These are phyloP conservation scores for Solanum pinnatisectum DNA, from an alignment of 257 asterid species.

Conservation along the genomic window DNA sequence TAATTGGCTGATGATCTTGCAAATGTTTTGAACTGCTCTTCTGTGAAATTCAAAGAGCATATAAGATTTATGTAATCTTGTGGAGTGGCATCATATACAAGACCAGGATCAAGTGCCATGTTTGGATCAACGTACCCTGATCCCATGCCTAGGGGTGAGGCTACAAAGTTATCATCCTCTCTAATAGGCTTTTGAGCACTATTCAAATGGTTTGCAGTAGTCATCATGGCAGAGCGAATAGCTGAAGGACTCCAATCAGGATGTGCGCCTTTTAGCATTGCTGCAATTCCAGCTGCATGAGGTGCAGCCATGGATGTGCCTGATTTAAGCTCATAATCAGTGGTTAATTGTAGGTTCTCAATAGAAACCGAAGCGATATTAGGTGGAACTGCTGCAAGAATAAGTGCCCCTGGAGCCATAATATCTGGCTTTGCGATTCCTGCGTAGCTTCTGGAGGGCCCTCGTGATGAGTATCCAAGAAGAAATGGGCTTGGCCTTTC, in stretches of 20 bases:
- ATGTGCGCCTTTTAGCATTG: constrained; percentile 4
- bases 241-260: constrained; percentile 6
- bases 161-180: not conserved
- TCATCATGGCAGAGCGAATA: constrained; percentile 15
- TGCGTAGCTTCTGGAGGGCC: not conserved
- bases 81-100: not conserved
- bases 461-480: not conserved
- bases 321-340: not conserved
- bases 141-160: not conserved
- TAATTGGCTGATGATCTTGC: not conserved
- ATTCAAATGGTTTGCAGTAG: not conserved
- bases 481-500: not conserved
- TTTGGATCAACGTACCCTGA: not conserved
- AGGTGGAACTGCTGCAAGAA: not conserved
- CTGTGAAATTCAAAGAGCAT: not conserved
- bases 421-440: not conserved
- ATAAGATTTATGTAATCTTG: not conserved
- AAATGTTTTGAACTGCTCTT: not conserved
- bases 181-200: not conserved
- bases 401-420: constrained; percentile 1
- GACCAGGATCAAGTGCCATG: not conserved
- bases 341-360: not conserved
- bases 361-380: not conserved
- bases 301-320: constrained; percentile 9
- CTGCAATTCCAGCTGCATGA: constrained; percentile 6